Evolutionary conservation across 2,329 filamentous ascomycete species (phyloP).

Genomic region (Trichoderma guizhouense): DNA sequence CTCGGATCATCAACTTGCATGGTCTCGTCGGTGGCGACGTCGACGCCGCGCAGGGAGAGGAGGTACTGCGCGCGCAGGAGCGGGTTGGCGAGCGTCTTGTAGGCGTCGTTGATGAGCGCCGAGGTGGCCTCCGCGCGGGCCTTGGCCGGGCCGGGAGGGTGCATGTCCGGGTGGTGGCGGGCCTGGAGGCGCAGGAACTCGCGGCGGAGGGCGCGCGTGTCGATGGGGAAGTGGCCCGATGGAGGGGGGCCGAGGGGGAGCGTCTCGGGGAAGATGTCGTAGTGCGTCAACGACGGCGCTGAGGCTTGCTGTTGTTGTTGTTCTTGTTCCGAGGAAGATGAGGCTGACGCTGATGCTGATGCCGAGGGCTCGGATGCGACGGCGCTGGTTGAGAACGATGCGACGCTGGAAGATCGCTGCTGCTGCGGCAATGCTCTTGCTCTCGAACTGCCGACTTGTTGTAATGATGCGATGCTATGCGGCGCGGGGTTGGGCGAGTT

Average conservation of each 20-base stretch:
- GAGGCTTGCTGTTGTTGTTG: constrained; percentile 17
- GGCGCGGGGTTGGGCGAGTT: not conserved
- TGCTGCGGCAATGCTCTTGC: not conserved
- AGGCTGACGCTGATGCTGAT: not conserved
- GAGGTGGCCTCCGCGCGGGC: constrained; percentile 71
- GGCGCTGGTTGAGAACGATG: not conserved
- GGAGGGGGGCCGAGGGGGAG: constrained; percentile 78
- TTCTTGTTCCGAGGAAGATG: not conserved
- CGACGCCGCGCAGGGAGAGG: constrained; percentile 68
- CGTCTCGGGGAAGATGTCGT: constrained; percentile 82
- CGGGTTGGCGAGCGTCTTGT: constrained; percentile 76
- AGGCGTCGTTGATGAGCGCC: constrained; percentile 84
- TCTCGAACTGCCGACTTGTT: not conserved
- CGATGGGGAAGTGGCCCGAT: constrained; percentile 68
- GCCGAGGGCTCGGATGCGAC: not conserved
- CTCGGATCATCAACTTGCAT: constrained; percentile 64
- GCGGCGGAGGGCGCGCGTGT: constrained; percentile 65
- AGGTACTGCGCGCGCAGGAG: constrained; percentile 86
- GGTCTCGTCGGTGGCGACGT: constrained; percentile 76
- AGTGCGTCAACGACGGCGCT: constrained; percentile 57
- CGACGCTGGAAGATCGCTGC: not conserved
- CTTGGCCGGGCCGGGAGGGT: constrained; percentile 49
- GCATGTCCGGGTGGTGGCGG: constrained; percentile 69
- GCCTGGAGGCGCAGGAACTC: constrained; percentile 87
- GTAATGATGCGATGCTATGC: not conserved